Evolutionary conservation across 768 basidiomycete genomes (phyloP).

Genomic region (Lactifluus echinatus): DNA sequence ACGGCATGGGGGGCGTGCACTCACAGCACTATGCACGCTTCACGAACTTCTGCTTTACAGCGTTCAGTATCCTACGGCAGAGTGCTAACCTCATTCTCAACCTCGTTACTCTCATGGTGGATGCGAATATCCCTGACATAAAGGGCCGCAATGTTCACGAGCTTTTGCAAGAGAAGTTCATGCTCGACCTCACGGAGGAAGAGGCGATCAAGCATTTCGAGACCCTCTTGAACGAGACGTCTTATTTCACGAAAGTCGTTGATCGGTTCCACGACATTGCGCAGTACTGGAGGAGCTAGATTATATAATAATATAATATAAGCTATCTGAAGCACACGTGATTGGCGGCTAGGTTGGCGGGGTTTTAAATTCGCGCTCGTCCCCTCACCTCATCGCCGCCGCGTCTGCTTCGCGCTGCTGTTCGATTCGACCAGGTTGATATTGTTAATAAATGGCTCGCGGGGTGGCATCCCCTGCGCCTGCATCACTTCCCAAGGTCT

Average conservation of each 20-base stretch:
- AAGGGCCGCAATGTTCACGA: constrained; percentile 81
- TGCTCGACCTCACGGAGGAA: constrained; percentile 89
- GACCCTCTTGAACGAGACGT: constrained; percentile 85
- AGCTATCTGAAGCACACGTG: no score
- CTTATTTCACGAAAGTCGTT: constrained; percentile 85
- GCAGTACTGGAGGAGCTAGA: constrained; percentile 77
- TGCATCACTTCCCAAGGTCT: constrained; percentile 18
- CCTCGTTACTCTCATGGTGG: constrained; percentile 93
- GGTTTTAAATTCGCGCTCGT: background rate
- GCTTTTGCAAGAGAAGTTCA: constrained; percentile 94
- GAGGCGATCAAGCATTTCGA: constrained; percentile 98
- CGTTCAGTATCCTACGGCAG: constrained; percentile 92
- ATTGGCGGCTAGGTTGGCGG: no score
- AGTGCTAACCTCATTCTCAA: constrained; percentile 96
- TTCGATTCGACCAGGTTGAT: no score
- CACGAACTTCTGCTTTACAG: constrained; percentile 96
- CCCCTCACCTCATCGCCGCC: no score
- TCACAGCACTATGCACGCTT: constrained; percentile 95
- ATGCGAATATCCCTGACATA: constrained; percentile 97
- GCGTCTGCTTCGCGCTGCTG: no score
- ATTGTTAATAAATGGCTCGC: constrained; percentile 30
- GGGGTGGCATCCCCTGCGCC: constrained; percentile 32
- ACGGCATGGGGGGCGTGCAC: constrained; percentile 96
- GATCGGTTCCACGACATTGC: constrained; percentile 91
- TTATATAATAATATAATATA: no score